Percentiles rank a stretch among this genome's conserved stretches.
Evolutionary conservation across 2,329 filamentous ascomycete genomes (phyloP).

Genomic region (Lachnellula willkommii): DNA sequence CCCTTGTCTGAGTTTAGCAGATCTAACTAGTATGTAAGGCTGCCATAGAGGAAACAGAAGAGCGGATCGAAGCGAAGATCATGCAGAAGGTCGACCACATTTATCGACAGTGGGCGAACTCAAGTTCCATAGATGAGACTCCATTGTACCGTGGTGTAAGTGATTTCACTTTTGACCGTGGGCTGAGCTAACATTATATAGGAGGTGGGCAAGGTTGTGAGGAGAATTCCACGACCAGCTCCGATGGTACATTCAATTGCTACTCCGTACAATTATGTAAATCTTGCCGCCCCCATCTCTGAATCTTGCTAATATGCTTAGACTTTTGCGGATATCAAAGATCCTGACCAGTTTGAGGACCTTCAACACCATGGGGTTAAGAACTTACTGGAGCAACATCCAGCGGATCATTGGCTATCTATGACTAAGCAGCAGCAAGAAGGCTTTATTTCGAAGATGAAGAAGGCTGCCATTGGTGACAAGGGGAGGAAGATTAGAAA

Average conservation of each 20-base stretch:
- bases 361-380: not conserved
- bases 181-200: constrained; percentile 12
- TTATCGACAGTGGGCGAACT: constrained; percentile 6
- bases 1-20: not conserved
- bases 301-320: not conserved
- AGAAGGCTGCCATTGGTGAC: constrained; percentile 6
- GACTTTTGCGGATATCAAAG: constrained; percentile 7
- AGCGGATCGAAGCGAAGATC: constrained; percentile 14
- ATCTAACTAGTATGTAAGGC: constrained; percentile 14
- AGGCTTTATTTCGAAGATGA: constrained; percentile 4
- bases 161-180: not conserved
- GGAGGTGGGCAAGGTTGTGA: constrained; percentile 17
- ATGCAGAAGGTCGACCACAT: constrained; percentile 21
- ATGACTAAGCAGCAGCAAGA: constrained; percentile 9
- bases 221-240: constrained; percentile 6
- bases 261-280: constrained; percentile 12
- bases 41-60: constrained; percentile 17
- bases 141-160: constrained; percentile 24
- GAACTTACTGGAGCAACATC: constrained; percentile 19
- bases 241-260: constrained; percentile 13
- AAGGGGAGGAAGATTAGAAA: constrained; percentile 12
- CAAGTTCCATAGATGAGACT: constrained; percentile 16
- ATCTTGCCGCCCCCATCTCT: not conserved
- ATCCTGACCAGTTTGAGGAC: constrained; percentile 2
- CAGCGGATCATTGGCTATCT: constrained; percentile 18